Evolutionary conservation across 257 asterid genomes (phyloP).

Genomic region (Scutellaria galericulata): DNA sequence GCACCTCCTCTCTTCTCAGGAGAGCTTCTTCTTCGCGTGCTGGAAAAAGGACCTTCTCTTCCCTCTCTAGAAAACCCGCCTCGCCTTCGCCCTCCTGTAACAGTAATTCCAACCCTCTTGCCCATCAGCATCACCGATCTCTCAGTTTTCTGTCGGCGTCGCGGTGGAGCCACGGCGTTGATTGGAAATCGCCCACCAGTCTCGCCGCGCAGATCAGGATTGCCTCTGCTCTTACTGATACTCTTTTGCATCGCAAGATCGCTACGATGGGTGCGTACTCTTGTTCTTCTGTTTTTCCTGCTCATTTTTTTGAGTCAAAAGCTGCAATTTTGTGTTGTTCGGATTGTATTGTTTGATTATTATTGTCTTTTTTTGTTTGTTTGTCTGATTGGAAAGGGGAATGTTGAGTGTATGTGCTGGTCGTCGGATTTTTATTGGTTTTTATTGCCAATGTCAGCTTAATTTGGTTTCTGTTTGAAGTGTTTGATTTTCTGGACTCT

Average conservation of each 20-base stretch:
- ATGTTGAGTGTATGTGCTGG: slow-evolving; percentile 12
- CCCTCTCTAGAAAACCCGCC: slow-evolving; percentile 41
- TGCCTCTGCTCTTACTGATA: slow-evolving; percentile 50
- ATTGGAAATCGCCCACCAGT: slow-evolving; percentile 80
- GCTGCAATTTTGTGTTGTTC: slow-evolving; percentile 6
- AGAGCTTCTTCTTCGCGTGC: slow-evolving; percentile 50
- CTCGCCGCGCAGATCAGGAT: slow-evolving; percentile 78
- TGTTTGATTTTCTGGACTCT: background rate
- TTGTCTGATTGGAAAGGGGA: background rate
- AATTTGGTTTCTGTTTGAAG: background rate
- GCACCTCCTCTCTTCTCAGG: slow-evolving; percentile 61
- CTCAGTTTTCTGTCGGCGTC: slow-evolving; percentile 58
- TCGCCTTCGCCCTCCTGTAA: slow-evolving; percentile 32
- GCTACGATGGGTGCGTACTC: slow-evolving; percentile 74
- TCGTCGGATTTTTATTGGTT: slow-evolving; percentile 15
- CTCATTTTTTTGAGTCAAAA: background rate
- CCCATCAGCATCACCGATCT: slow-evolving; percentile 49
- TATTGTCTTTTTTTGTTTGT: background rate
- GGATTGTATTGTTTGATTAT: background rate
- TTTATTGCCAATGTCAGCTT: background rate
- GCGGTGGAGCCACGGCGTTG: slow-evolving; percentile 93
- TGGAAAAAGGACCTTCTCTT: slow-evolving; percentile 46
- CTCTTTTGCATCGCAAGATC: slow-evolving; percentile 68
- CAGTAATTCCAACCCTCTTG: slow-evolving; percentile 19
- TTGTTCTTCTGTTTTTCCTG: background rate